Evolutionary conservation across 2,329 filamentous ascomycete genomes (phyloP).

Genomic region (Epichloe aotearoae): DNA sequence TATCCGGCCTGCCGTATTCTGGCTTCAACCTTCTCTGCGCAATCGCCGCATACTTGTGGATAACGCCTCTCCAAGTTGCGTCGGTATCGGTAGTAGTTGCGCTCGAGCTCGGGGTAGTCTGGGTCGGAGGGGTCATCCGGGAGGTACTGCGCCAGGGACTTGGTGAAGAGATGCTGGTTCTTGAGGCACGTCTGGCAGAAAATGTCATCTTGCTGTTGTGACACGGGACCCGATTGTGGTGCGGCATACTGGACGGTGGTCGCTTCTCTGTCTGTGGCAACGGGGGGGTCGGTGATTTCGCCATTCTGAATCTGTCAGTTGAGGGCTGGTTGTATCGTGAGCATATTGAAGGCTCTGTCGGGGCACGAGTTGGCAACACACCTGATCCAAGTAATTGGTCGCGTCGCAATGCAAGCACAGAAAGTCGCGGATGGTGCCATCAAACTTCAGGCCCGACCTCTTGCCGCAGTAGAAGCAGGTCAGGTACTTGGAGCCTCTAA

Average conservation of each 20-base stretch:
- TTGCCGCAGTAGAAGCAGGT: slow-evolving; percentile 76
- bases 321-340: accelerated
- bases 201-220: slow-evolving; percentile 20
- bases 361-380: slow-evolving; percentile 21
- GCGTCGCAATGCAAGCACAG: slow-evolving; percentile 69
- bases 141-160: slow-evolving; percentile 68
- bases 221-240: slow-evolving; percentile 20
- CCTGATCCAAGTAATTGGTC: slow-evolving; percentile 79
- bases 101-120: slow-evolving; percentile 55
- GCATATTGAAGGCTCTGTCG: neutral
- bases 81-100: slow-evolving; percentile 56
- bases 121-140: slow-evolving; percentile 51
- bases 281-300: slow-evolving; percentile 81
- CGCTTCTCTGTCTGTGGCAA: slow-evolving; percentile 34
- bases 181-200: slow-evolving; percentile 72
- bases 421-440: slow-evolving; percentile 50
- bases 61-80: slow-evolving; percentile 67
- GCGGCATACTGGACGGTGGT: slow-evolving; percentile 32
- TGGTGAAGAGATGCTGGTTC: slow-evolving; percentile 74
- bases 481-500: slow-evolving; percentile 32
- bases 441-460: slow-evolving; percentile 46
- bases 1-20: slow-evolving; percentile 62
- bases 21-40: slow-evolving; percentile 59
- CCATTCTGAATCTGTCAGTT: slow-evolving; percentile 46
- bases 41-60: slow-evolving; percentile 75